Conservation (phyloP, 805 yeast genomes). For the Hanseniaspora valbyensis region DNA sequence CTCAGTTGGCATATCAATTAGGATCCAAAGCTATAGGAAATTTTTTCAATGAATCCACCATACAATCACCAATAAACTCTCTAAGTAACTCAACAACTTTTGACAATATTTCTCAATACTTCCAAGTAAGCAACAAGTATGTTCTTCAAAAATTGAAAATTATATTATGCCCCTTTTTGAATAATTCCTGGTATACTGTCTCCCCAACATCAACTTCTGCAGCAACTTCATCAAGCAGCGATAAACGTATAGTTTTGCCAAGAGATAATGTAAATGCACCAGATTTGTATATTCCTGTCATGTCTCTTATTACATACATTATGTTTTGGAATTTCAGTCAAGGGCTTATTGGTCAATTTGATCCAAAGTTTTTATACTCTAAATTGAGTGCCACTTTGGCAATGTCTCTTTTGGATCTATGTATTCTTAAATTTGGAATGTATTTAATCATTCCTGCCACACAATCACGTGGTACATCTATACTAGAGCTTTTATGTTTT, state of each 20-base stretch:
- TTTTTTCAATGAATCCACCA: constrained; percentile 21
- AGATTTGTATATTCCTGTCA: constrained; percentile 86
- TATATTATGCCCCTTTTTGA: constrained; percentile 75
- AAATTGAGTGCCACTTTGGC: constrained; percentile 80
- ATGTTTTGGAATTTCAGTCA: constrained; percentile 71
- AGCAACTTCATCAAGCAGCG: neutral
- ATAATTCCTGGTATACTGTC: constrained; percentile 67
- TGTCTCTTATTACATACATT: constrained; percentile 84
- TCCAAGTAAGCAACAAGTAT: constrained; percentile 82
- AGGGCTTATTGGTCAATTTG: constrained; percentile 81
- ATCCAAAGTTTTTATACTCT: constrained; percentile 83
- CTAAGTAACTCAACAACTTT: constrained; percentile 28
- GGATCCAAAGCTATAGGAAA: constrained; percentile 65
- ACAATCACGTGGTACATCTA: neutral
- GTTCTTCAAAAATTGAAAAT: constrained; percentile 63
- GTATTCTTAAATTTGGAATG: constrained; percentile 67
- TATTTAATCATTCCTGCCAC: constrained; percentile 45
- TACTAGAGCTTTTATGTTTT: constrained; percentile 74
- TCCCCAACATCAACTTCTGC: constrained; percentile 17
- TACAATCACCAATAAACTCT: constrained; percentile 36
- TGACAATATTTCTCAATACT: constrained; percentile 65
- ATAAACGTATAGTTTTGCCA: constrained; percentile 33
- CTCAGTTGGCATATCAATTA: constrained; percentile 76
- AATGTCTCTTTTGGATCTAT: constrained; percentile 63
- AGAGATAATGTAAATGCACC: constrained; percentile 86